Evolutionary conservation across 495 filamentous ascomycete species (phyloP), one percentile per base, ranked within the genome.

Genomic region (Penicillium nucicola): DNA sequence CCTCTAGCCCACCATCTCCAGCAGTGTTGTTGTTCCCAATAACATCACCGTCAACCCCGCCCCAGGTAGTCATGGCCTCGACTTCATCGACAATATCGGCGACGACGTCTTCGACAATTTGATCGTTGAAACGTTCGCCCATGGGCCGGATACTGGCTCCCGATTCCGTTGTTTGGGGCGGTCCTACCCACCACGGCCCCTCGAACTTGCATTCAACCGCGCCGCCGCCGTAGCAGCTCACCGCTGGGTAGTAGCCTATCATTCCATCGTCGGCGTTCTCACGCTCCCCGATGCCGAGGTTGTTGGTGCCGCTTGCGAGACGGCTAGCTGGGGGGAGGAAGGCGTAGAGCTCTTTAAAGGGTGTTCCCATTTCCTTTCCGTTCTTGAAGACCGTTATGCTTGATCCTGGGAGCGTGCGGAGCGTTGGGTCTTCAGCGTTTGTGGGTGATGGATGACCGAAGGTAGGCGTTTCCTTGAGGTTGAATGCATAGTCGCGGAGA

Each of bases 11-110:
- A 18, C 55, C 65, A 37, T 68, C 62, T 14, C 65, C 42, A 30
- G 65, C 64, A 2, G 61, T 53, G 20, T 52, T 54, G 22, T 57
- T 58, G 34, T 68, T 69, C 12, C 53, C 57, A 31, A 74, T 65
- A 18, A 74, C 58, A 33, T 74, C 60, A 23, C 67, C 67, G 30
- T 75, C 68, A 17, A 71, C 57, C n/a, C 67, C 68, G 15, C 74
- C 69, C 74, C 74, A 77, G 8, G 72, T 64, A 14, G 70, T 61
- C 74, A 77, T 77, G 14, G 74, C 74, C 39, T 92, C 89, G 38
- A 92, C 86, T 65, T 97, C 92, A 64, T 98, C 95, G 13, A 96
- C 77, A 31, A 97, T 77, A 66, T 97, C 92, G 58, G 90, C 96
- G 32, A 92, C 74, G 7, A 97, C 79, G 62, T 97, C 95, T 69